Evolutionary conservation across 495 filamentous ascomycete species (phyloP).

Genomic region (Lentithecium fluviatile): DNA sequence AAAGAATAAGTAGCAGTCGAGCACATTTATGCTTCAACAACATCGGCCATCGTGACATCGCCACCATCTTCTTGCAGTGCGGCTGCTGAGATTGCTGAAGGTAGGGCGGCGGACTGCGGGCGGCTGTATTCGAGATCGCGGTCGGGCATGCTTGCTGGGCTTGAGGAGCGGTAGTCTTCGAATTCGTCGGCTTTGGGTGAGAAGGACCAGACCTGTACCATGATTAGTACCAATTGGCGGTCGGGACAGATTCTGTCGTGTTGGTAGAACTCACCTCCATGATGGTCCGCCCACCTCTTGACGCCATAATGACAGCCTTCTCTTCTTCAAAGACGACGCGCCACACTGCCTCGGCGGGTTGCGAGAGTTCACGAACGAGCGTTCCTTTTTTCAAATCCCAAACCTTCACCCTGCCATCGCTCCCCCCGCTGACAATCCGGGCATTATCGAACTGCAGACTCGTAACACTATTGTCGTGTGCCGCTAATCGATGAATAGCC

Average conservation of each 20-base stretch:
- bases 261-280: constrained; percentile 76
- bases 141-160: constrained; percentile 37
- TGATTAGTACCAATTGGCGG: neutral
- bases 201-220: constrained; percentile 79
- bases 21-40: constrained; percentile 2
- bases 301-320: constrained; percentile 94
- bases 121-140: constrained; percentile 22
- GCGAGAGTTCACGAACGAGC: constrained; percentile 84
- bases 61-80: constrained; percentile 3
- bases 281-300: constrained; percentile 75
- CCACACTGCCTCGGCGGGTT: constrained; percentile 93
- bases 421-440: constrained; percentile 90
- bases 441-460: constrained; percentile 95
- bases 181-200: constrained; percentile 71
- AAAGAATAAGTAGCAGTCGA: neutral
- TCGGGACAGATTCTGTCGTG: neutral
- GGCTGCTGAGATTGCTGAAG: neutral
- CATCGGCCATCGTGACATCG: constrained; percentile 35
- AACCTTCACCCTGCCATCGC: constrained; percentile 93
- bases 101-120: constrained; percentile 4
- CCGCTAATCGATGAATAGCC: constrained; percentile 88
- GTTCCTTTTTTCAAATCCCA: constrained; percentile 92
- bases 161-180: constrained; percentile 32
- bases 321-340: constrained; percentile 97
- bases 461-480: constrained; percentile 98